These are phyloP conservation scores for Cymodocea nodosa DNA, from an alignment of 116 monocot genomes.

Conservation along the genomic window DNA sequence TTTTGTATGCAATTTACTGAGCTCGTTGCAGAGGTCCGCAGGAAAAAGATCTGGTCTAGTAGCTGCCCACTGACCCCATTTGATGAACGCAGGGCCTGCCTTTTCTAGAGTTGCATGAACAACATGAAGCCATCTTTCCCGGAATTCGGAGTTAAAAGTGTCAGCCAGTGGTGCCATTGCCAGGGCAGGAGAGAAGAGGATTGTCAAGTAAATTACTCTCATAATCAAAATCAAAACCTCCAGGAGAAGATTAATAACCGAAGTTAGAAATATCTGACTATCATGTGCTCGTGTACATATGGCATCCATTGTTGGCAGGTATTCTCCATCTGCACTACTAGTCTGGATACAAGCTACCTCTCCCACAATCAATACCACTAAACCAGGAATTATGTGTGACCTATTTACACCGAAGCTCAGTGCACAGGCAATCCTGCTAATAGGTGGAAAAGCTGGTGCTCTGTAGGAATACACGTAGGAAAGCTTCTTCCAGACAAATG, in stretches of 20 bases:
- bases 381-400: conserved; percentile 41
- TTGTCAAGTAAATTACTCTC: conserved; percentile 36
- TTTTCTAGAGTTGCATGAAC: conserved; percentile 57
- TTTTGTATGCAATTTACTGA: conserved; percentile 64
- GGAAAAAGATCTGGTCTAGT: conserved; percentile 89
- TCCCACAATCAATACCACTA: conserved; percentile 39
- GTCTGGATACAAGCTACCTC: conserved; percentile 26
- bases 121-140: conserved; percentile 50
- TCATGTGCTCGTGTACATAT: conserved; percentile 34
- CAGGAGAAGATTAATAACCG: conserved; percentile 11
- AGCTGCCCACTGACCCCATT: conserved; percentile 98
- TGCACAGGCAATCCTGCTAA: conserved; percentile 35
- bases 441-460: conserved; percentile 8
- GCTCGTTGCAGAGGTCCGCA: conserved; percentile 61
- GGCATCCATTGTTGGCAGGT: conserved; percentile 19
- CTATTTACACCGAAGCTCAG: conserved; percentile 42
- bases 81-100: conserved; percentile 92
- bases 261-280: conserved; percentile 27
- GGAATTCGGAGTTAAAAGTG: conserved; percentile 32
- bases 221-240: conserved; percentile 47
- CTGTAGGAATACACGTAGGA: conserved; percentile 11
- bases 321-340: conserved; percentile 33
- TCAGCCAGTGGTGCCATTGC: conserved; percentile 57
- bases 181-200: conserved; percentile 54
- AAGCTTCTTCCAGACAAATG: conserved; percentile 38